Evolutionary conservation across 345 rosid genomes (phyloP).

Genomic region (Pseudoturritis turrita): DNA sequence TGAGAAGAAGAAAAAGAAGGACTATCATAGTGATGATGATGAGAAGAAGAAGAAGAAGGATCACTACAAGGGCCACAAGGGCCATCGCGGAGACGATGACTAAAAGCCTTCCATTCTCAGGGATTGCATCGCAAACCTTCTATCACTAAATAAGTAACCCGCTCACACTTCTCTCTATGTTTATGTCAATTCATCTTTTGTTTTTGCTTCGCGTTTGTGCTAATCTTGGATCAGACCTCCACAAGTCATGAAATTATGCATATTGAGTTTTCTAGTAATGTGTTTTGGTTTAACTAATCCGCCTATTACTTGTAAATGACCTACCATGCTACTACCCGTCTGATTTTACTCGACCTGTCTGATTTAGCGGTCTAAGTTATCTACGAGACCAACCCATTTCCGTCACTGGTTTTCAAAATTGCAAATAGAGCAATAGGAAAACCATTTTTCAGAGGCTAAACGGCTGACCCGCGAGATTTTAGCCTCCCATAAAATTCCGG

Average conservation of each 20-base stretch:
- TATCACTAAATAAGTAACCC: constrained; percentile 9
- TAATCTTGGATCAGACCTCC: neutral
- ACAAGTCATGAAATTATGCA: neutral
- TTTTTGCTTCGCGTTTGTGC: constrained; percentile 15
- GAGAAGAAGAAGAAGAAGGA: constrained; percentile 8
- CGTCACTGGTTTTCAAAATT: neutral
- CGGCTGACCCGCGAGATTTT: too few relatives aligned
- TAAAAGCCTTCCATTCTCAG: neutral
- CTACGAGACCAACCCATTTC: neutral
- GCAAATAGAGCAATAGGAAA: too few relatives aligned
- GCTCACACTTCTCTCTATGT: neutral
- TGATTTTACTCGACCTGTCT: neutral
- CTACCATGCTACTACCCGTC: too few relatives aligned
- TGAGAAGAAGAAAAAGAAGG: neutral
- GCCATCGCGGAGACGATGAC: constrained; percentile 19
- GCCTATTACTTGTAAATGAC: neutral
- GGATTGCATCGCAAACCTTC: neutral
- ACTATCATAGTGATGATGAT: neutral
- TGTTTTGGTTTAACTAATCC: neutral
- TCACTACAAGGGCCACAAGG: neutral
- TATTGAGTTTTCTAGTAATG: neutral
- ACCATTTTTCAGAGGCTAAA: too few relatives aligned
- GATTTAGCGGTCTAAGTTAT: neutral
- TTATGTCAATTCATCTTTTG: neutral
- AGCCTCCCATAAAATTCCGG: neutral